These are phyloP conservation scores for Penicillium sp. DNA, from an alignment of 2,329 filamentous ascomycete species.

Conservation along the genomic window DNA sequence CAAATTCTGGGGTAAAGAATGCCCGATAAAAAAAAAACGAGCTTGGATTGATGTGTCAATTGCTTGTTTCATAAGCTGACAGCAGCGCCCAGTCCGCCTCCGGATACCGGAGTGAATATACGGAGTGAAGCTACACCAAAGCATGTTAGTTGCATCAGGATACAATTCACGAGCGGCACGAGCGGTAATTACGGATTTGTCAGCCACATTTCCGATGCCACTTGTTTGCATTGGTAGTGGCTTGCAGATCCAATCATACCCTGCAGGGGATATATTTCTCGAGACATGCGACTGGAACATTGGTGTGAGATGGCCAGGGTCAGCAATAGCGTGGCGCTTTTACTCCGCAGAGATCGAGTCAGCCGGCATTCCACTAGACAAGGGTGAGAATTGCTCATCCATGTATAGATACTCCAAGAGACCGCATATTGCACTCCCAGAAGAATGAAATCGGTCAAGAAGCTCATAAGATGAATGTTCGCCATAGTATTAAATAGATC, in stretches of 20 bases:
- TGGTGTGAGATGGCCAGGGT: not conserved
- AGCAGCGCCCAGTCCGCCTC: not conserved
- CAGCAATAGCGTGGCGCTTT: not conserved
- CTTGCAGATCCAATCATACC: constrained; percentile 2
- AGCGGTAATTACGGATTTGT: constrained; percentile 3
- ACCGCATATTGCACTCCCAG: not conserved
- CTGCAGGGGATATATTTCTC: not conserved
- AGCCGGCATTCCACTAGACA: not conserved
- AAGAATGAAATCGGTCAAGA: not conserved
- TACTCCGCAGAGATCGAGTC: constrained; percentile 1
- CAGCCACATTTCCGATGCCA: not conserved
- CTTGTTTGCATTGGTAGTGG: not conserved
- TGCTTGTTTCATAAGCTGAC: not conserved
- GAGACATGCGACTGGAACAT: not conserved
- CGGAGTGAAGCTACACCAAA: not conserved
- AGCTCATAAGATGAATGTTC: not conserved
- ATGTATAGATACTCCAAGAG: not conserved
- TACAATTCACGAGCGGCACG: not conserved
- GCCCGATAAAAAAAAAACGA: not conserved
- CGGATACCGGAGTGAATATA: not conserved
- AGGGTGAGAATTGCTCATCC: not conserved
- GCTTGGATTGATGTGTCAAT: not conserved
- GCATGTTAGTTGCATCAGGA: not conserved
- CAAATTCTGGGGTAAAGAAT: not conserved
- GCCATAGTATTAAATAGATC: not conserved